These are phyloP conservation scores for Trichosporon asahii DNA, from an alignment of 1,284 basidiomycete species.

Conservation along the genomic window DNA sequence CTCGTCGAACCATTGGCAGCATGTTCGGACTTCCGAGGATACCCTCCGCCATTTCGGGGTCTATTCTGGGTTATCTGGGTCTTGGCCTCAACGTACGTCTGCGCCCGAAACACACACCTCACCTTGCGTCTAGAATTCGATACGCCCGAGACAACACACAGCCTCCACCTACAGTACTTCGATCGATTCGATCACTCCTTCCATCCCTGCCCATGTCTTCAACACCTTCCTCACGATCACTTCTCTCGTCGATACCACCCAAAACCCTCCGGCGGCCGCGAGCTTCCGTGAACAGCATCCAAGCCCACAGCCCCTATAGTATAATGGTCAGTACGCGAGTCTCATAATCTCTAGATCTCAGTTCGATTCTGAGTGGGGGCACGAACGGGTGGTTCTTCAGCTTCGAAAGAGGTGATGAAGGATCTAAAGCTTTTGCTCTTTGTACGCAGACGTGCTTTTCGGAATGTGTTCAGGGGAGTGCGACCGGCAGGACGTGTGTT, in stretches of 20 bases:
- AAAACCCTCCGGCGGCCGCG: neutral
- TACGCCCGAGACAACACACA: no score
- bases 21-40: no score
- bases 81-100: no score
- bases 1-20: no score
- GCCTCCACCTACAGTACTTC: no score
- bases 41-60: no score
- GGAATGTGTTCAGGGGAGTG: no score
- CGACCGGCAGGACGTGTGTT: neutral
- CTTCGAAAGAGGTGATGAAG: neutral
- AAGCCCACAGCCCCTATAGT: conserved; percentile 5
- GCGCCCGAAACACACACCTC: no score
- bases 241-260: neutral
- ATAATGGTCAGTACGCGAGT: conserved; percentile 9
- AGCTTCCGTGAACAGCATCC: neutral
- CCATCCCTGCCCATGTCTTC: neutral
- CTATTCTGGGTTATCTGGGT: no score
- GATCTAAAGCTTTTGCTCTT: neutral
- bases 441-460: neutral
- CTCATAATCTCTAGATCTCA: conserved; percentile 10
- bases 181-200: no score
- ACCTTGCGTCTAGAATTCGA: no score
- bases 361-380: conserved; percentile 10
- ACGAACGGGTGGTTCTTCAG: neutral
- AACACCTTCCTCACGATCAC: neutral